Conservation (phyloP, 805 yeast species). For the Metschnikowia anglica region DNA sequence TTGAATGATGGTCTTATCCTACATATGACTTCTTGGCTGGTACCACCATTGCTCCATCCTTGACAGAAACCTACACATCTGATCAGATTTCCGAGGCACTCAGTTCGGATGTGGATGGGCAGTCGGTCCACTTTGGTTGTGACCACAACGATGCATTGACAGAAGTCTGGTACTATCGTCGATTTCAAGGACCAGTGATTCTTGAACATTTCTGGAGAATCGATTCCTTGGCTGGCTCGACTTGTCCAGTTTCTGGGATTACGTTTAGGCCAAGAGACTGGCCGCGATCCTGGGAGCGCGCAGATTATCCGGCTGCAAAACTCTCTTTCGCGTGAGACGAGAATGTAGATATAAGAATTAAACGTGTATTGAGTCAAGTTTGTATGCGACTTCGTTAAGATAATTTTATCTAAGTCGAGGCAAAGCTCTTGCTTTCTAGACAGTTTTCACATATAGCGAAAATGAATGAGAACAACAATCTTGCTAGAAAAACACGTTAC, state of each 20-base stretch:
- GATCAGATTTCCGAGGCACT: slow-evolving; percentile 35
- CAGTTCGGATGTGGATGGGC: slow-evolving; percentile 29
- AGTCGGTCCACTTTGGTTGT: slow-evolving; percentile 39
- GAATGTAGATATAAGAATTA: too few relatives aligned
- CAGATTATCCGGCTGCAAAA: not conserved
- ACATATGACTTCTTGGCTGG: slow-evolving; percentile 36
- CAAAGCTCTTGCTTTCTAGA: too few relatives aligned
- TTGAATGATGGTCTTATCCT: slow-evolving; percentile 34
- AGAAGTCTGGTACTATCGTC: slow-evolving; percentile 30
- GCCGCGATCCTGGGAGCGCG: not conserved
- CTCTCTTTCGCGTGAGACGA: too few relatives aligned
- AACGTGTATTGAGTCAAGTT: too few relatives aligned
- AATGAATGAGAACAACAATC: too few relatives aligned
- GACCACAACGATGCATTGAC: slow-evolving; percentile 21
- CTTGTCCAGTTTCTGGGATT: slow-evolving; percentile 72
- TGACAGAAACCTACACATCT: slow-evolving; percentile 33
- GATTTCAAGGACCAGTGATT: slow-evolving; percentile 24
- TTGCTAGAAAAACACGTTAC: too few relatives aligned
- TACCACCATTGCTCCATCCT: slow-evolving; percentile 39
- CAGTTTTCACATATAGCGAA: too few relatives aligned
- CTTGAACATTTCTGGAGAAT: slow-evolving; percentile 48
- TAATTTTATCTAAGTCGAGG: too few relatives aligned
- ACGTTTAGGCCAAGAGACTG: slow-evolving; percentile 67
- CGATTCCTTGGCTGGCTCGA: slow-evolving; percentile 53
- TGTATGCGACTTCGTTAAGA: too few relatives aligned